These are phyloP conservation scores for Neurospora pannonica DNA, from an alignment of 495 filamentous ascomycete genomes.

Conservation along the genomic window DNA sequence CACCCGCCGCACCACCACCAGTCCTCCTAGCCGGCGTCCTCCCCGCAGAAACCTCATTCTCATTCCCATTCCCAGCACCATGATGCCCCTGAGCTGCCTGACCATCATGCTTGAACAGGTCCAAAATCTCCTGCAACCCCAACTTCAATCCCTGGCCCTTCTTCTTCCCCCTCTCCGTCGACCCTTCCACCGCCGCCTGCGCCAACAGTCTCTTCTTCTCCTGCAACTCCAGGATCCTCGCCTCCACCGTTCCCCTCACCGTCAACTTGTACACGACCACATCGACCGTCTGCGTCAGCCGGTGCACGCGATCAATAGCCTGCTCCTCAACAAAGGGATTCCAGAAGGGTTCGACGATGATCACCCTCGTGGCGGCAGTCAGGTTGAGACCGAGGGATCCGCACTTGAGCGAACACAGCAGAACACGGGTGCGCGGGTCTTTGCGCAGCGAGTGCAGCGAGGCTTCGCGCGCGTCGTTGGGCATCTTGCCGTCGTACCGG, in stretches of 20 bases:
- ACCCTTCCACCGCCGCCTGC: conserved; percentile 38
- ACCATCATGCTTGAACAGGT: conserved; percentile 76
- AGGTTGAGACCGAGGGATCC: conserved; percentile 89
- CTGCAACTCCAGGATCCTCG: conserved; percentile 83
- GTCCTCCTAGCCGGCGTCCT: conserved; percentile 1
- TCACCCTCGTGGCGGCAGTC: conserved; percentile 83
- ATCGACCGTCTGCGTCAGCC: conserved; percentile 87
- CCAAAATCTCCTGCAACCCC: conserved; percentile 86
- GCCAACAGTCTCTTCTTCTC: conserved; percentile 86
- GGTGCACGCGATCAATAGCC: conserved; percentile 95
- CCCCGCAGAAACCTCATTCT: conserved; percentile 1
- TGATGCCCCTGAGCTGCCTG: no score
- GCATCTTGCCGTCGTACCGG: conserved; percentile 93
- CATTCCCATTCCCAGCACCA: no score
- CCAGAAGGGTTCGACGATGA: conserved; percentile 98
- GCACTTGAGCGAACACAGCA: conserved; percentile 89
- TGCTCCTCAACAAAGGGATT: conserved; percentile 98
- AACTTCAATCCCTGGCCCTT: conserved; percentile 63
- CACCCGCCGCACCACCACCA: conserved; percentile 15
- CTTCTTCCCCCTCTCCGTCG: conserved; percentile 29
- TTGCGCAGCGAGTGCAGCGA: conserved; percentile 61
- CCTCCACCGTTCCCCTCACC: conserved; percentile 76
- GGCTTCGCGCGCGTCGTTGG: conserved; percentile 84
- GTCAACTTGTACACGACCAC: conserved; percentile 92
- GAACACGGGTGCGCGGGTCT: conserved; percentile 59